Evolutionary conservation across 495 filamentous ascomycete genomes (phyloP), one percentile per base, ranked within the genome.

Genomic region (Penicillium parvum): DNA sequence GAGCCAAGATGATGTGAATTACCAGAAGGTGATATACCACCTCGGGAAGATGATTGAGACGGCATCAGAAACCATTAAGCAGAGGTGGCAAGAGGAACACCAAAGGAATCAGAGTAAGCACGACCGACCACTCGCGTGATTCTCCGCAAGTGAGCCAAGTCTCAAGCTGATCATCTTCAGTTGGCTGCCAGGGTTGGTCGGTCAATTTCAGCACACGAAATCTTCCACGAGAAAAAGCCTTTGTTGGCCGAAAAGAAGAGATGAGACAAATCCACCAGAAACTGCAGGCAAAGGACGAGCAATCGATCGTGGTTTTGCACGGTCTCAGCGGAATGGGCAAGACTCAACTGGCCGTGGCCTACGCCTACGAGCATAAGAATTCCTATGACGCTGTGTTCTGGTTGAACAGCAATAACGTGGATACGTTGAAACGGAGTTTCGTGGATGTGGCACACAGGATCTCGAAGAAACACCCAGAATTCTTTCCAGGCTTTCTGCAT

Each of bases 271-370:
- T 28, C 12, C 9, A 9, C 3, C 9, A 28, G 3, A 4, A 10
- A 8, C 12, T 28, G 26, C 9, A 9, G 8, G 9, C 26, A 9
- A 28, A 28, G 8, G 12, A 3, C 26, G 26, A 28, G 12, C 9
- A 28, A 28, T n/a, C 26, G 26, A 2, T 28, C n/a, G 26, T 28
- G 8, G 2, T 28, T 10, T 28, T 43, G 14, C 40, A 45, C 25
- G 42, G 42, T 3, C 15, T 45, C 7, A 33, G 42, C 21, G 42
- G 42, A 17, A 45, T 45, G 12, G 42, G 42, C n/a, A 45, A 37
- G 33, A 45, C 42, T 6, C 42, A 45, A 12, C 21, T 45, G 12
- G 42, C 42, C 4, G 7, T 22, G 22, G 18, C 32, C n/a, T 45
- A 45, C 26, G 11, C 22, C 8, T 37, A 16, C 9, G 4, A 16